These are phyloP conservation scores for Plenodomus lindquistii DNA, from an alignment of 2,329 filamentous ascomycete genomes.

Conservation along the genomic window DNA sequence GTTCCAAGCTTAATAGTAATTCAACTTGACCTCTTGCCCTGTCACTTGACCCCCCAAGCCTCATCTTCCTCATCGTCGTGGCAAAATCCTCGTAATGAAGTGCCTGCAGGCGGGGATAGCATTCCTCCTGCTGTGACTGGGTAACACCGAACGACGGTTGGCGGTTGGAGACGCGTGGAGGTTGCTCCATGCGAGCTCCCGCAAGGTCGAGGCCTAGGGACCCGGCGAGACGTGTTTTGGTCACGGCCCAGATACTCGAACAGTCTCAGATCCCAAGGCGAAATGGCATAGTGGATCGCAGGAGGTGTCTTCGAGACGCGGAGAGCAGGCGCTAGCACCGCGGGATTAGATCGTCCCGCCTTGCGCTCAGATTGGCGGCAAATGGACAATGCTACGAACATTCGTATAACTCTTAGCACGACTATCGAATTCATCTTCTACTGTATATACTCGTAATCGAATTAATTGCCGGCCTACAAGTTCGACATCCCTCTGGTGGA, in stretches of 20 bases:
- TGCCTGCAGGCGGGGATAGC: not conserved
- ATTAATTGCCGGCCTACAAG: not conserved
- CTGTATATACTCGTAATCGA: not conserved
- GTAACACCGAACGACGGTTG: constrained; percentile 14
- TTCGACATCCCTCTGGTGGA: not conserved
- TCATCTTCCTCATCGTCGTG: not conserved
- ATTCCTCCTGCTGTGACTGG: not conserved
- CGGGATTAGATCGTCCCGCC: constrained; percentile 24
- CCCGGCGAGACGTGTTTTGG: constrained; percentile 31
- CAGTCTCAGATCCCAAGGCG: constrained; percentile 23
- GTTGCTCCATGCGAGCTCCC: constrained; percentile 12
- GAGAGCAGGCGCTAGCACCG: constrained; percentile 12
- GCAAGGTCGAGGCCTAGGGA: constrained; percentile 12
- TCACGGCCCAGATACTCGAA: constrained; percentile 24
- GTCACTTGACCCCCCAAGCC: no score
- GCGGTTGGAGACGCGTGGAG: constrained; percentile 11
- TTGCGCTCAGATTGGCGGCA: constrained; percentile 10
- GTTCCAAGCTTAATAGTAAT: not conserved
- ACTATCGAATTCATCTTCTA: not conserved
- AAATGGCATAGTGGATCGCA: constrained; percentile 13
- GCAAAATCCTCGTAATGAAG: not conserved
- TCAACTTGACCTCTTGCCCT: not conserved
- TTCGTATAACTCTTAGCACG: constrained; percentile 4
- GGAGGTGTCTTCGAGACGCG: constrained; percentile 29
- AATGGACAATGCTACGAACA: constrained; percentile 11